Conservation (phyloP, 768 basidiomycete species). For the Exsudoporus frostii region DNA sequence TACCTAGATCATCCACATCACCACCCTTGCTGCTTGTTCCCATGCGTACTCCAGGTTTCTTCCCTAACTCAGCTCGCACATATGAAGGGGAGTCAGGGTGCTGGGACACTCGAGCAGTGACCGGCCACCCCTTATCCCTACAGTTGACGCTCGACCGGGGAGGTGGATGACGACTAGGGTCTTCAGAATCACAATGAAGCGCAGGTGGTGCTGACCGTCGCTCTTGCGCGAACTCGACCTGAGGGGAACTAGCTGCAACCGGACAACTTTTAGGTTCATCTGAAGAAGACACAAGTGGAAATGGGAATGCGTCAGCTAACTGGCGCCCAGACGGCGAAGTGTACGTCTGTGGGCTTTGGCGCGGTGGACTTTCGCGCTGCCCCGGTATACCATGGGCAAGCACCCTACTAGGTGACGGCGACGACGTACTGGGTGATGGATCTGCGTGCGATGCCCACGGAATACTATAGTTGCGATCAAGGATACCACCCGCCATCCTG, state of each 20-base stretch:
- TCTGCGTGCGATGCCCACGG: conserved; percentile 54
- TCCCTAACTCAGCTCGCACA: conserved; percentile 39
- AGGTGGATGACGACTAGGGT: conserved; percentile 29
- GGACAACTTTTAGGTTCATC: background rate
- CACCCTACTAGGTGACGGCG: conserved; percentile 26
- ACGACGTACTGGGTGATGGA: conserved; percentile 26
- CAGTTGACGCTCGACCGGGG: conserved; percentile 21
- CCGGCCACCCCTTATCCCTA: conserved; percentile 13
- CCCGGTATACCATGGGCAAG: conserved; percentile 9
- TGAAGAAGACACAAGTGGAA: conserved; percentile 16
- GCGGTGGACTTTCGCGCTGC: conserved; percentile 10
- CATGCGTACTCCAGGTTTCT: conserved; percentile 39
- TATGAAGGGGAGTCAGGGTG: background rate
- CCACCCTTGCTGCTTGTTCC: conserved; percentile 5
- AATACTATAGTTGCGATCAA: conserved; percentile 46
- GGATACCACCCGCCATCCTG: conserved; percentile 68
- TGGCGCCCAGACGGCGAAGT: conserved; percentile 39
- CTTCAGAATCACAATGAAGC: conserved; percentile 36
- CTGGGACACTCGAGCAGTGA: background rate
- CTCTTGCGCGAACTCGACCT: background rate
- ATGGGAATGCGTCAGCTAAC: conserved; percentile 45
- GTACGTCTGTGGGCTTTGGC: conserved; percentile 13
- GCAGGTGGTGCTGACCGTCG: conserved; percentile 52
- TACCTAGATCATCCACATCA: conserved; percentile 15
- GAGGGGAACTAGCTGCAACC: background rate